phyloP scores from a whole-genome alignment of 192 early-diverging fungal genomes.

The Umbelopsis sp. region DNA sequence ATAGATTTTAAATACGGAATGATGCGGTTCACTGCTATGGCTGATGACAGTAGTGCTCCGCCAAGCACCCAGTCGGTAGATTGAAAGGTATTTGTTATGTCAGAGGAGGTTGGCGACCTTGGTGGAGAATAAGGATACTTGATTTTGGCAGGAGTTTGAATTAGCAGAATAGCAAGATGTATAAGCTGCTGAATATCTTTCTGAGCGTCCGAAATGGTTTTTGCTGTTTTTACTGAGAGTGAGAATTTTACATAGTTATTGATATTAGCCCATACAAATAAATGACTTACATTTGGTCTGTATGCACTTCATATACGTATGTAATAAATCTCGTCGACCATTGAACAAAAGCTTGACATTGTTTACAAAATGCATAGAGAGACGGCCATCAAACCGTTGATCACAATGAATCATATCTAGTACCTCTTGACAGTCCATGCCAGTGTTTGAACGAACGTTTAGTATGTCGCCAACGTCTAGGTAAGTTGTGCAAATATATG shows the following conservation, averaged over 20 bases:
- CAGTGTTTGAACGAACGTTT: neutral
- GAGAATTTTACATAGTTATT: too few species aligned
- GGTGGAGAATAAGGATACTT: neutral
- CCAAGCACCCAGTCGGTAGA: neutral
- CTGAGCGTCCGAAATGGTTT: neutral
- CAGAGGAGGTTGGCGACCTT: neutral
- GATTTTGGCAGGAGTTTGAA: neutral
- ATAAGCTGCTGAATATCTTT: neutral
- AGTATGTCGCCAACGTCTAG: neutral
- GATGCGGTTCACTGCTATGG: neutral
- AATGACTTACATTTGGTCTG: neutral
- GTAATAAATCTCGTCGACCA: neutral
- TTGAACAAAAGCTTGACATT: neutral
- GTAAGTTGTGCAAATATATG: constrained; percentile 1
- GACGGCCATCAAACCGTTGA: constrained; percentile 5
- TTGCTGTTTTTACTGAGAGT: neutral
- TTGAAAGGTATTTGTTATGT: neutral
- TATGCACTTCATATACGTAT: neutral
- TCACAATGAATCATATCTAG: constrained; percentile 6
- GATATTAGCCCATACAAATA: neutral
- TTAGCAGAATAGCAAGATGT: neutral
- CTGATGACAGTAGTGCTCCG: neutral
- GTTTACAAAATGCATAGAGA: neutral
- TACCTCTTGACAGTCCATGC: neutral
- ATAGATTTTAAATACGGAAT: neutral